phyloP scores from a whole-genome alignment of 441 rosid species.

The Syzygium syzygioides region DNA sequence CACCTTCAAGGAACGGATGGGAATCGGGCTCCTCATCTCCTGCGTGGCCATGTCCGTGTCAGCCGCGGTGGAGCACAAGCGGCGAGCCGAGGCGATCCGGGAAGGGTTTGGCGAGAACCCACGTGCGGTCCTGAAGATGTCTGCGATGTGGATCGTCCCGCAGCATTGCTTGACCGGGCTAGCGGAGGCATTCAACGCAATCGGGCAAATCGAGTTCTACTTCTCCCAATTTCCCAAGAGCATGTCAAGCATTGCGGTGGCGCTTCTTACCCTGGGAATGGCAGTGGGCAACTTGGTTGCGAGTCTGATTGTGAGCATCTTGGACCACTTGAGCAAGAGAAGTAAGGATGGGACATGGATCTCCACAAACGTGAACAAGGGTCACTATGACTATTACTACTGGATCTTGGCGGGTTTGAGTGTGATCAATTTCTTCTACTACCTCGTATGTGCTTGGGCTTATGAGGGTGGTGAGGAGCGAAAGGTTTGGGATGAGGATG shows the following conservation, averaged over 20 bases:
- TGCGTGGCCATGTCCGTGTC: constrained; percentile 26
- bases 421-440: constrained; percentile 34
- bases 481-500: constrained; percentile 18
- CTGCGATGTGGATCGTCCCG: constrained; percentile 42
- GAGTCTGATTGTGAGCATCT: constrained; percentile 24
- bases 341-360: constrained; percentile 35
- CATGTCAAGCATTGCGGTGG: constrained; percentile 43
- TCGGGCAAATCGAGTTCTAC: constrained; percentile 48
- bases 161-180: constrained; percentile 35
- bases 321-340: constrained; percentile 11
- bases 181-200: constrained; percentile 38
- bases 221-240: constrained; percentile 45
- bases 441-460: constrained; percentile 26
- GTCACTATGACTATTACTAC: constrained; percentile 49
- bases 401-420: constrained; percentile 33
- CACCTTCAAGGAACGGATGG: constrained; percentile 36
- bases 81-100: constrained; percentile 20
- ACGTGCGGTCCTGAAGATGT: constrained; percentile 14
- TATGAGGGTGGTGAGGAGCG: constrained; percentile 23
- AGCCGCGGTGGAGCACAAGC: constrained; percentile 30
- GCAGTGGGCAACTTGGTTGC: constrained; percentile 37
- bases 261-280: constrained; percentile 28
- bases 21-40: constrained; percentile 32
- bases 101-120: constrained; percentile 23
- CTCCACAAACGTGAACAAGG: constrained; percentile 29